Conservation (phyloP, 1,284 basidiomycete genomes). For the Phlebopus sp. region DNA sequence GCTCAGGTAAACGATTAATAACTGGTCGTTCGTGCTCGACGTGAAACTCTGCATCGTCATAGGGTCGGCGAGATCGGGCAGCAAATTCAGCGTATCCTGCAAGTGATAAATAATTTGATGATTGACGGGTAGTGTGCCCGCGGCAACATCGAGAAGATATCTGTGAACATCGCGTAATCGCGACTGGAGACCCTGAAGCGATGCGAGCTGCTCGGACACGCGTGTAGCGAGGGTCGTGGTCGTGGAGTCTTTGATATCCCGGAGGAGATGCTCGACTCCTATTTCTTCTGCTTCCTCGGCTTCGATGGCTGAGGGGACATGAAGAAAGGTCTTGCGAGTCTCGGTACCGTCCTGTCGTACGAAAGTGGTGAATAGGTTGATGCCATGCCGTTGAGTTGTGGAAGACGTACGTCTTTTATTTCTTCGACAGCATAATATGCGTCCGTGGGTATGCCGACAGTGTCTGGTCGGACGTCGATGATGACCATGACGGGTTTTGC, state of each 20-base stretch:
- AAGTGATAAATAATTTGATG: conserved; percentile 96
- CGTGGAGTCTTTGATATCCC: conserved; percentile 93
- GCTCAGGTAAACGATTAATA: conserved; percentile 92
- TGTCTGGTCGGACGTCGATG: conserved; percentile 89
- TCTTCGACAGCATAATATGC: conserved; percentile 98
- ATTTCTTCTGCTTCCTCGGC: conserved; percentile 99
- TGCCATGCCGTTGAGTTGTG: too few relatives aligned
- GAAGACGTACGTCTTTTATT: conserved; percentile 84
- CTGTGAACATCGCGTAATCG: conserved; percentile 85
- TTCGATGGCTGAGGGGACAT: conserved; percentile 59
- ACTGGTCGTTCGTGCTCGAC: conserved; percentile 90
- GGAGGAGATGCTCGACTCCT: conserved; percentile 95
- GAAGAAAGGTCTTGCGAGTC: conserved; percentile 76
- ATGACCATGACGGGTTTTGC: conserved; percentile 97
- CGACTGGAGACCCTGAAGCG: conserved; percentile 88
- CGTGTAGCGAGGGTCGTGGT: conserved; percentile 92
- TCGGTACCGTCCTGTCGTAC: conserved; percentile 68
- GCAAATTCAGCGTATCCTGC: conserved; percentile 92
- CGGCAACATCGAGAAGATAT: conserved; percentile 82
- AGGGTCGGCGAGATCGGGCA: conserved; percentile 79
- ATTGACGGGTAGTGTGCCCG: conserved; percentile 85
- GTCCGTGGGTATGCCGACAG: conserved; percentile 95
- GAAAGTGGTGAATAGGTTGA: background rate
- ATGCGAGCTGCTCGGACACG: conserved; percentile 87
- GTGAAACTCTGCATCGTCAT: conserved; percentile 80